Base-by-base conservation (phyloP, 805 yeast species). In the Candida ficus region DNA sequence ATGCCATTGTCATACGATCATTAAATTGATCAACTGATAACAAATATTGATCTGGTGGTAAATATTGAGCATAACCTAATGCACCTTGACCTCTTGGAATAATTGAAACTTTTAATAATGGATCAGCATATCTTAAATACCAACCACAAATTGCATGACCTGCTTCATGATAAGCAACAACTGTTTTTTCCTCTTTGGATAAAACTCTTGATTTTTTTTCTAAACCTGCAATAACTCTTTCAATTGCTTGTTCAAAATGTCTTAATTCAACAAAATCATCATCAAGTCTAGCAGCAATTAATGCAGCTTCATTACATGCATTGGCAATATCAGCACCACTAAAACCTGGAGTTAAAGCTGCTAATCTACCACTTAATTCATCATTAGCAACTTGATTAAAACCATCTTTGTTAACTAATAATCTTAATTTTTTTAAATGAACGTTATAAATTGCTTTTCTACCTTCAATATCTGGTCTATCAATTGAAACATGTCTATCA, bases 111-210 rank as follows among this genome's bases (percentile, higher is more conserved):
- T 89, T 89, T 44, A 90, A 75, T 44, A 89, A 67, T 7, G 97
- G 97, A 60, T 89, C 95, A 10, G 97, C 96, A 65, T 67, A 79
- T 64, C 80, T 76, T 57, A 89, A 70, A 58, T 70, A 87, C 97
- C 96, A 90, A 18, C 96, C 97, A 64, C 96, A 85, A 36, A 89
- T 83, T 4, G 97, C 97, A 61, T 89, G 97, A 0, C 97, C 97
- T 2, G 97, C 97, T 65, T 89, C 97, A 62, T 89, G 97, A 59
- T 85, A 89, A 0, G 96, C 96, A 37, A 89, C 96, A 25, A 85
- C 76, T 49, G 70, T 77, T 68, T 87, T 85, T 62, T 90, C 95
- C 27, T 83, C 86, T 9, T 82, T 80, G 6, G 86, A 78, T 38
- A 89, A 68, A 8, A 90, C 79, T 58, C 81, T 77, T 1, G 93